Evolutionary conservation across 148 eudicot species (phyloP), one percentile per base, ranked within the genome.

Genomic region (Bassia scoparia): DNA sequence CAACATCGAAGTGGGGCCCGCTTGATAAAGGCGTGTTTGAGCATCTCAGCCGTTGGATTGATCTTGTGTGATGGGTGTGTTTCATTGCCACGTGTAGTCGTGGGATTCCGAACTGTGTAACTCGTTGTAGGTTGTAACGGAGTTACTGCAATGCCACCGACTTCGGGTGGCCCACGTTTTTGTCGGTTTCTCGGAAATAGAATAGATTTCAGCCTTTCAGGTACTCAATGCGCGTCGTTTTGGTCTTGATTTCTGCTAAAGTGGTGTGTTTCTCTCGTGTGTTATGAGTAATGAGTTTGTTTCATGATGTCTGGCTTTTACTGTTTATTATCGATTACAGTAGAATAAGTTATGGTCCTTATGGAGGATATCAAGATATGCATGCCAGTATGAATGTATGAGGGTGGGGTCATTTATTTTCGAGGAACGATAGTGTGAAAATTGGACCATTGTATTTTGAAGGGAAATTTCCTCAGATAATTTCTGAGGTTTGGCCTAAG

Each of bases 171-270:
- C 72, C 60, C 72, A 69, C 68, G 15, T 60, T 59, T 30, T 0
- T 74, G 76, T 74, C 35, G 76, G 52, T 50, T 7, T 64, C 50
- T 74, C 16, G 70, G 62, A 33, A 50, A 52, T 64, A 10, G 34
- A 27, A 48, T 21, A 31, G 11, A 24, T 33, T 21, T 34, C 21
- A 52, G 26, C 12, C 52, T 4, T 5, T 41, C 0, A 30, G 20
- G 35, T 61, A 8, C 65, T 10, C 23, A 2, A 61, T 73, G 60
- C 49, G 60, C 76, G 61, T 73, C 76, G 60, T 73, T 62, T 62
- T 0, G 8, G 15, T 10, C 3, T 49, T 1, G 4, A 30, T 27
- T 68, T 16, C 10, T 2, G 4, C 6, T 14, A 20, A 38, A 30
- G 49, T 23, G 46, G 5, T 64, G 46, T 21, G 49, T 23, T 64